Evolutionary conservation across 1,284 basidiomycete species (phyloP).

Genomic region (Fomitopsis pinicola): DNA sequence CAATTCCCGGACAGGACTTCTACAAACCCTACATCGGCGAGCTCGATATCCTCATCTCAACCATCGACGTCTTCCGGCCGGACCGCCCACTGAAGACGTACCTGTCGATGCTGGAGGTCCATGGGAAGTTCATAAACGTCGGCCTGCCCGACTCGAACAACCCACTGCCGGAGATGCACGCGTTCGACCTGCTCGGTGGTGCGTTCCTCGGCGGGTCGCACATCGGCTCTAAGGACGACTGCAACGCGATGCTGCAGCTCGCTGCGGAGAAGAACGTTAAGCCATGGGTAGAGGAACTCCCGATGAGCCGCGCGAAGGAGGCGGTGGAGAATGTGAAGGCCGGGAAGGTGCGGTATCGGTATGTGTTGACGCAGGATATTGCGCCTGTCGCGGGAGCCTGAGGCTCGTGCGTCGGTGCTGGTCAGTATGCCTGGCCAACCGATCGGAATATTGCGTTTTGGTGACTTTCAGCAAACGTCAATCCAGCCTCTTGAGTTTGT

Average conservation of each 20-base stretch:
- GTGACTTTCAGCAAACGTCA: not conserved
- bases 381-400: not conserved
- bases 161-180: conserved; percentile 31
- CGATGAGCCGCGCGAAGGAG: conserved; percentile 53
- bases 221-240: conserved; percentile 62
- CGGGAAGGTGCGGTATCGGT: conserved; percentile 47
- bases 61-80: conserved; percentile 23
- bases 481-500: not conserved
- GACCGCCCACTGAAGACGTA: conserved; percentile 30
- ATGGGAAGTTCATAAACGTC: conserved; percentile 49
- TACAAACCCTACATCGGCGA: conserved; percentile 35
- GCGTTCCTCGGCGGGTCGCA: conserved; percentile 37
- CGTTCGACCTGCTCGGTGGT: conserved; percentile 35
- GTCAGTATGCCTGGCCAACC: too few relatives aligned
- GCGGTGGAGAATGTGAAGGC: conserved; percentile 49
- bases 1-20: conserved; percentile 27
- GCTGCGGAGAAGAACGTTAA: conserved; percentile 50
- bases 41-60: conserved; percentile 62
- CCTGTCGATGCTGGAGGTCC: conserved; percentile 41
- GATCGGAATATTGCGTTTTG: not conserved
- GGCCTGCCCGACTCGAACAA: conserved; percentile 41
- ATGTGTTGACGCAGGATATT: conserved; percentile 37
- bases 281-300: conserved; percentile 45
- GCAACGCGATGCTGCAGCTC: conserved; percentile 54
- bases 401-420: not conserved